phyloP scores from a whole-genome alignment of 805 yeast species.

The Nakazawaea siamensis region DNA sequence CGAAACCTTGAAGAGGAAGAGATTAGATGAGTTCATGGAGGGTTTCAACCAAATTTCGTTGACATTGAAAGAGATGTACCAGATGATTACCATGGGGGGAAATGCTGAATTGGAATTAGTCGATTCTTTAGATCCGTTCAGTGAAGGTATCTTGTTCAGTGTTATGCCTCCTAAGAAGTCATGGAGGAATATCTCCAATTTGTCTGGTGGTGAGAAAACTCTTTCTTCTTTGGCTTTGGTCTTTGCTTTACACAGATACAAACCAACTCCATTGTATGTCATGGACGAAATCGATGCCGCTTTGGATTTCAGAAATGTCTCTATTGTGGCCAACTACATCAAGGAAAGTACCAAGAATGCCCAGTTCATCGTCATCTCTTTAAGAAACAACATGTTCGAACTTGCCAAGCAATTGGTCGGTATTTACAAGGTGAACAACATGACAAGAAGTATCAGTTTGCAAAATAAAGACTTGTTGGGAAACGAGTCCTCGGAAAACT shows the following conservation, averaged over 20 bases:
- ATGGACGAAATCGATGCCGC: slow-evolving; percentile 99
- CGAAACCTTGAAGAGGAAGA: slow-evolving; percentile 62
- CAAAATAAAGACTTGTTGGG: slow-evolving; percentile 46
- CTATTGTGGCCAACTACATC: slow-evolving; percentile 95
- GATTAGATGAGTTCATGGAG: slow-evolving; percentile 86
- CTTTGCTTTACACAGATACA: slow-evolving; percentile 90
- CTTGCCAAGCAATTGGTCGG: slow-evolving; percentile 92
- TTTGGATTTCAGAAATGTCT: slow-evolving; percentile 90
- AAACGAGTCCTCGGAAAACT: neutral
- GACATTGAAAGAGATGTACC: slow-evolving; percentile 93
- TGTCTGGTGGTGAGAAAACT: slow-evolving; percentile 98
- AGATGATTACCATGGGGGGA: slow-evolving; percentile 98
- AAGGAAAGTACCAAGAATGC: slow-evolving; percentile 94
- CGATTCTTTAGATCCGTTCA: slow-evolving; percentile 94
- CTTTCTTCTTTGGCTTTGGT: slow-evolving; percentile 90
- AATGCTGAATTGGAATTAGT: slow-evolving; percentile 95
- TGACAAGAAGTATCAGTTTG: slow-evolving; percentile 78
- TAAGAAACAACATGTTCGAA: slow-evolving; percentile 97
- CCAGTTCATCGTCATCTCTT: slow-evolving; percentile 90
- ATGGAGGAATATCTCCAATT: slow-evolving; percentile 91
- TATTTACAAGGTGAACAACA: slow-evolving; percentile 85
- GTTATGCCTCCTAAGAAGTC: slow-evolving; percentile 99
- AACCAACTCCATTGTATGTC: slow-evolving; percentile 94
- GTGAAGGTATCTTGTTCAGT: slow-evolving; percentile 92
- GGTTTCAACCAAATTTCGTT: slow-evolving; percentile 84